Percentiles rank a stretch among this genome's conserved stretches.
Evolutionary conservation across 2,329 filamentous ascomycete species (phyloP).

Genomic region (Xylaria sp.): DNA sequence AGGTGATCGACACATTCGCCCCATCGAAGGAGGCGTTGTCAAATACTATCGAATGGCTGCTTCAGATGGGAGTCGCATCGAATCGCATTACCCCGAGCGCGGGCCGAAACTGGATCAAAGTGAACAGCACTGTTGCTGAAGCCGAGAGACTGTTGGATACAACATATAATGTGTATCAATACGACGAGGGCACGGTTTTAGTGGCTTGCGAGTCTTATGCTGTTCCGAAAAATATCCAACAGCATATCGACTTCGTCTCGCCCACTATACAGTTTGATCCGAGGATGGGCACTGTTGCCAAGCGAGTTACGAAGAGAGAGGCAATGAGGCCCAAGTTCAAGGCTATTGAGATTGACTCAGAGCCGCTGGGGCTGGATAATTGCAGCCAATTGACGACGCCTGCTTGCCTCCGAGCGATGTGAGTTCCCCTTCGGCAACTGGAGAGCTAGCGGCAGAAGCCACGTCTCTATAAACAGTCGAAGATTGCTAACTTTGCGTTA

Average conservation of each 20-base stretch:
- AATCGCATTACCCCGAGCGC: slow-evolving; percentile 12
- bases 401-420: slow-evolving; percentile 31
- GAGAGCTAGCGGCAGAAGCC: not conserved
- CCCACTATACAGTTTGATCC: slow-evolving; percentile 31
- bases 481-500: not conserved
- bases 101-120: slow-evolving; percentile 28
- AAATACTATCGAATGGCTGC: slow-evolving; percentile 19
- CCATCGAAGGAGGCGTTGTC: slow-evolving; percentile 18
- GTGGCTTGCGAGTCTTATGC: slow-evolving; percentile 27
- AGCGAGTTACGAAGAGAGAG: slow-evolving; percentile 9
- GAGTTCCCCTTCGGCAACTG: not conserved
- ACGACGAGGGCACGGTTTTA: slow-evolving; percentile 8
- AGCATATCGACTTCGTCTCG: slow-evolving; percentile 29
- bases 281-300: not conserved
- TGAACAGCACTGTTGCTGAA: slow-evolving; percentile 26
- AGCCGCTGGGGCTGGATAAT: slow-evolving; percentile 1
- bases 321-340: slow-evolving; percentile 8
- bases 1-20: slow-evolving; percentile 26
- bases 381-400: slow-evolving; percentile 24
- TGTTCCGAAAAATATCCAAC: slow-evolving; percentile 10
- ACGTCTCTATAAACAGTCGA: not conserved
- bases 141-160: slow-evolving; percentile 28
- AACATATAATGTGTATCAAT: slow-evolving; percentile 14
- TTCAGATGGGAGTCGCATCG: slow-evolving; percentile 17
- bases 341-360: not conserved